These are phyloP conservation scores for Osmanthus fragrans DNA, from an alignment of 257 asterid species.

Conservation along the genomic window DNA sequence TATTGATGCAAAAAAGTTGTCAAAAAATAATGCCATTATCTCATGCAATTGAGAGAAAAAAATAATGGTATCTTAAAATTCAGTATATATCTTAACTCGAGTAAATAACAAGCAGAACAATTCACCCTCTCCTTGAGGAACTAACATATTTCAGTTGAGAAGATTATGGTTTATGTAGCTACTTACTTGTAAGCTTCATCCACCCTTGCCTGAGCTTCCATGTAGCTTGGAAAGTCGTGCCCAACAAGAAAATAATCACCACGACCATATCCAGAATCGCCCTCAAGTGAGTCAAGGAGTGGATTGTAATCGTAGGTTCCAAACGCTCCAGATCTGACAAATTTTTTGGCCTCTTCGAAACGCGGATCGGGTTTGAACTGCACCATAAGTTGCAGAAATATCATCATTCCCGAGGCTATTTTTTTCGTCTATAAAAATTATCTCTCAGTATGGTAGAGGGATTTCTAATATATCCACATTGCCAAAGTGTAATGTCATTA, in stretches of 20 bases:
- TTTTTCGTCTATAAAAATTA: background rate
- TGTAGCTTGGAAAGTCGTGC: conserved; percentile 81
- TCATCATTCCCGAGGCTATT: background rate
- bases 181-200: conserved; percentile 97
- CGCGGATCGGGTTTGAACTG: conserved; percentile 95
- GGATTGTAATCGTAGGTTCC: conserved; percentile 97
- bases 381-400: conserved; percentile 23
- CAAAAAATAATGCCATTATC: background rate
- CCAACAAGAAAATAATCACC: conserved; percentile 98
- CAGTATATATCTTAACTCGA: background rate
- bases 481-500: background rate
- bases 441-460: background rate
- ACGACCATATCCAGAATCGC: conserved; percentile 86
- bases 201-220: conserved; percentile 82
- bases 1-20: background rate
- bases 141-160: conserved; percentile 1
- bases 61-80: background rate
- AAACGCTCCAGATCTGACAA: conserved; percentile 87
- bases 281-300: conserved; percentile 94
- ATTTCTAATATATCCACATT: background rate
- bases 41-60: background rate
- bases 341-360: conserved; percentile 93
- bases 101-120: background rate
- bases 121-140: background rate
- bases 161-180: background rate